Conservation (phyloP, 108 stramenopile genomes). For the Cyclotella baltica region DNA sequence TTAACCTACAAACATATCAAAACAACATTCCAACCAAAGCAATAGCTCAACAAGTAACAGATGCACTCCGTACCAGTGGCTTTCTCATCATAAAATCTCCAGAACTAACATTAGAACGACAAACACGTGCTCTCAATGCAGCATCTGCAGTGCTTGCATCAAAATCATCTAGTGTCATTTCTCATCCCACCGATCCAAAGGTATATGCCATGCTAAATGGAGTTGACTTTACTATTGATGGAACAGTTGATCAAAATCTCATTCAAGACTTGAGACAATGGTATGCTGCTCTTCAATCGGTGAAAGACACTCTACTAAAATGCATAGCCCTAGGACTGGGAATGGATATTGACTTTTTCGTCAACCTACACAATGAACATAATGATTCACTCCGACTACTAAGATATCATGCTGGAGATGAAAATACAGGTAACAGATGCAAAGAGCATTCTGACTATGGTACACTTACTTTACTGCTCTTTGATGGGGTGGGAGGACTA, state of each 20-base stretch:
- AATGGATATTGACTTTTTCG: slow-evolving; percentile 51
- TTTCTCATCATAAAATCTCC: slow-evolving; percentile 62
- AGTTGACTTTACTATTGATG: slow-evolving; percentile 26
- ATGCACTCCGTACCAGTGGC: slow-evolving; percentile 64
- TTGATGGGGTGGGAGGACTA: slow-evolving; percentile 69
- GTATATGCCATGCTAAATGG: slow-evolving; percentile 61
- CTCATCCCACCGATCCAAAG: slow-evolving; percentile 78
- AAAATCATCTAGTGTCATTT: slow-evolving; percentile 35
- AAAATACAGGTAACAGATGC: slow-evolving; percentile 65
- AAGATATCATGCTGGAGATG: slow-evolving; percentile 43
- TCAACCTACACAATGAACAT: slow-evolving; percentile 58
- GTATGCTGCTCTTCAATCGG: slow-evolving; percentile 49
- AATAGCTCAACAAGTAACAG: slow-evolving; percentile 20
- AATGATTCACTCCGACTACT: slow-evolving; percentile 64
- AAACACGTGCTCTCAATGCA: slow-evolving; percentile 55
- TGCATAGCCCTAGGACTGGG: slow-evolving; percentile 66
- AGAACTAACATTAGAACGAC: slow-evolving; percentile 49
- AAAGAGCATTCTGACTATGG: slow-evolving; percentile 85
- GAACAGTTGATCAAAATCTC: background rate
- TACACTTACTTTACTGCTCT: slow-evolving; percentile 66
- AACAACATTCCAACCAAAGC: slow-evolving; percentile 22
- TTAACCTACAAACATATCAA: slow-evolving; percentile 14
- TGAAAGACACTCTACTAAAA: slow-evolving; percentile 52
- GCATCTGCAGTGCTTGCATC: slow-evolving; percentile 41
- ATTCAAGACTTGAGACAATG: slow-evolving; percentile 52